phyloP scores from a whole-genome alignment of 352 stramenopile species.

The Phytophthora pisi region DNA sequence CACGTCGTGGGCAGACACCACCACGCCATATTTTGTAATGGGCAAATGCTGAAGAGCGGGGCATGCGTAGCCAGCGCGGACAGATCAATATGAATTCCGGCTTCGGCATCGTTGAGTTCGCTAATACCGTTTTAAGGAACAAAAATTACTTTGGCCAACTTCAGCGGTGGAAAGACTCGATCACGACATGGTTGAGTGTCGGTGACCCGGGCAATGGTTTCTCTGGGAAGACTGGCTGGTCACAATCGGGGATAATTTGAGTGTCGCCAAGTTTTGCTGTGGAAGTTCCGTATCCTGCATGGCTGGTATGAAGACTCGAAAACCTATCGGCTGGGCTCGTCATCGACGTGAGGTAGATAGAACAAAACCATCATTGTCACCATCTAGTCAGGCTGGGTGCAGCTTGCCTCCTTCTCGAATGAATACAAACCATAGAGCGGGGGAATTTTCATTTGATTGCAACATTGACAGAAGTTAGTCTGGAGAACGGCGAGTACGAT shows the following conservation, averaged over 20 bases:
- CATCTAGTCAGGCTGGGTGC: background rate
- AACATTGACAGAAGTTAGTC: too few species aligned
- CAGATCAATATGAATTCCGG: background rate
- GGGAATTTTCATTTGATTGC: too few species aligned
- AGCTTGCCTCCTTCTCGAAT: too few species aligned
- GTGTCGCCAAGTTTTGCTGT: background rate
- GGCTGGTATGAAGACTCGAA: background rate
- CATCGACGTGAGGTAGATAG: background rate
- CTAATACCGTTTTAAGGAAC: background rate
- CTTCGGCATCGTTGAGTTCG: too few species aligned
- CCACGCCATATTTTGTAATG: background rate
- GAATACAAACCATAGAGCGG: too few species aligned
- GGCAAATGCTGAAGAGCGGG: background rate
- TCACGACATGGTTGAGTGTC: background rate
- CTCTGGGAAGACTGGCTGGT: background rate
- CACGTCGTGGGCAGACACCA: background rate
- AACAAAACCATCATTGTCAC: background rate
- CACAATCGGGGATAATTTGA: background rate
- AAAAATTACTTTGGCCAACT: background rate
- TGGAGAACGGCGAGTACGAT: too few species aligned
- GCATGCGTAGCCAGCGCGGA: background rate
- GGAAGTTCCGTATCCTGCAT: constrained; percentile 1
- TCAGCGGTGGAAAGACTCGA: background rate
- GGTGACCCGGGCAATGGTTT: background rate
- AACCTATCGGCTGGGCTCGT: background rate